These are phyloP conservation scores for Colletotrichum echinochloae DNA, from an alignment of 2,329 filamentous ascomycete genomes.

Conservation along the genomic window DNA sequence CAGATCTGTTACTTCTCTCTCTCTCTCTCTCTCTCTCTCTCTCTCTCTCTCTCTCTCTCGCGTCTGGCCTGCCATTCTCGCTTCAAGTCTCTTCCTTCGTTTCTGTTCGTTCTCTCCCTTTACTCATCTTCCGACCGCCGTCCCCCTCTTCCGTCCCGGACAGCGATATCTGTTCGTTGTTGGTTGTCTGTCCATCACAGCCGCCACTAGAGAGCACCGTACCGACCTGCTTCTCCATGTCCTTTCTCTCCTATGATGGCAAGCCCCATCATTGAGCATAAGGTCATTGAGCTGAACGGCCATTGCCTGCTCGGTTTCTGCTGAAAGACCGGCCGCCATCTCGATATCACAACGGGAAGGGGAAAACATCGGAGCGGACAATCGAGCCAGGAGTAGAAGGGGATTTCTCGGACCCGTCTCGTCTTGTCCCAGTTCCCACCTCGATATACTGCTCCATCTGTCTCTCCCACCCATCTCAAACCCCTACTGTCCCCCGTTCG, in stretches of 20 bases:
- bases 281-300: conserved; percentile 41
- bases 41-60: no score
- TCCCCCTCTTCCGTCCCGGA: conserved; percentile 10
- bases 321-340: conserved; percentile 27
- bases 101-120: conserved; percentile 27
- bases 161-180: conserved; percentile 2
- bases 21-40: background rate
- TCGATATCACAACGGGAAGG: conserved; percentile 30
- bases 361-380: conserved; percentile 29
- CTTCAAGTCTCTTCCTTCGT: conserved; percentile 34
- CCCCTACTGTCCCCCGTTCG: conserved; percentile 17
- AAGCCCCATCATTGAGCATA: conserved; percentile 39
- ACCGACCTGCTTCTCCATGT: conserved; percentile 31
- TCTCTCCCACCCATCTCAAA: conserved; percentile 23
- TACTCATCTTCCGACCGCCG: conserved; percentile 2
- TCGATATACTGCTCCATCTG: conserved; percentile 25
- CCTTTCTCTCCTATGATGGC: conserved; percentile 38
- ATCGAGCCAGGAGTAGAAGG: conserved; percentile 24
- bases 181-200: conserved; percentile 9
- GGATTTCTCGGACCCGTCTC: conserved; percentile 24
- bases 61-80: conserved; percentile 27
- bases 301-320: conserved; percentile 41
- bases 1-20: conserved; percentile 15
- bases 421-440: conserved; percentile 26
- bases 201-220: conserved; percentile 14